Evolutionary conservation across 768 basidiomycete species (phyloP), one percentile per base, ranked within the genome.

Genomic region (Phaeotremella skinneri): DNA sequence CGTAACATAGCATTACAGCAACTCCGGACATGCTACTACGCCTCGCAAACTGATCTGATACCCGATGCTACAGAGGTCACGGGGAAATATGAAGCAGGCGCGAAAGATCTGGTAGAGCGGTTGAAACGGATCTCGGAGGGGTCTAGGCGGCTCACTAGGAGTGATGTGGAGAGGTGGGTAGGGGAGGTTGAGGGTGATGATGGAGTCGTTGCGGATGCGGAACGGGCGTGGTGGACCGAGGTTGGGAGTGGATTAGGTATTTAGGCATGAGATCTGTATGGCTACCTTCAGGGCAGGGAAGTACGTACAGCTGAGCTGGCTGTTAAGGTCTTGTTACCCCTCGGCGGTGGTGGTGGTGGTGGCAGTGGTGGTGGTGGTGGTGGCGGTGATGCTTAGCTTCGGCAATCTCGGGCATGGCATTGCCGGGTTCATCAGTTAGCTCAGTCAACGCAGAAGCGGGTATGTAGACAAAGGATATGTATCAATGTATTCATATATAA

Each of bases 151-250:
- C 5, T 72, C 2, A 30, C 49, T 0, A 6, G 2, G 29, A 26
- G 45, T 37, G 75, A 74, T 54, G 58, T 74, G 16, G 43, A 55
- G 49, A 32, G 70, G 23, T 74, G 63, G 52, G 26, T 71, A 21
- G 66, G 58, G 6, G 63, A 67, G 48, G 9, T 76, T 14, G 69
- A 71, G 48, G 67, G 69, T 48, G 72, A 72, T 11, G 74, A 73
- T 31, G 67, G 63, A n/a, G 23, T 17, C 37, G 16, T 73, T 20
- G n/a, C 49, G 6, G 62, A 63, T 16, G 50, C 26, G 13, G 71
- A 73, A 51, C 55, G 43, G 29, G 45, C 5, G 0, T 75, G 72
- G 64, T 75, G 74, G 74, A 43, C 37, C 27, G 58, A 59, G 39
- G 43, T 45, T 23, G 20, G 7, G 11, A 39, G n/a, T n/a, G n/a